These are phyloP conservation scores for Globisporangium radiosum DNA, from an alignment of 352 stramenopile genomes.

Conservation along the genomic window DNA sequence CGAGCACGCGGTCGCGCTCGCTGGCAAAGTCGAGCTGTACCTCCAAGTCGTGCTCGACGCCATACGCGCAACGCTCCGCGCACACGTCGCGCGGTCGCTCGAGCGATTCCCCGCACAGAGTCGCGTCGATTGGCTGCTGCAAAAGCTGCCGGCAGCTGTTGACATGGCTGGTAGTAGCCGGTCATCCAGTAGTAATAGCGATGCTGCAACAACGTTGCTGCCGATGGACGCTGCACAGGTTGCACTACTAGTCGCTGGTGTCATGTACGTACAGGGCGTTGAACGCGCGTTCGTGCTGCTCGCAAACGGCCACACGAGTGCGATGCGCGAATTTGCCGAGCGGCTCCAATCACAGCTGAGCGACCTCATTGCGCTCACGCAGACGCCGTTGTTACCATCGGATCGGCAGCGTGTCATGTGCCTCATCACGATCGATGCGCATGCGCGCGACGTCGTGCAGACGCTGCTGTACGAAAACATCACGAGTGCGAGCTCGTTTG, in stretches of 20 bases:
- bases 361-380: slow-evolving; percentile 90
- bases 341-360: slow-evolving; percentile 87
- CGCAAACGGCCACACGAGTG: slow-evolving; percentile 61
- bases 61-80: slow-evolving; percentile 87
- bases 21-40: slow-evolving; percentile 96
- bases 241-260: slow-evolving; percentile 83
- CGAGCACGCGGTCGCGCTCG: slow-evolving; percentile 78
- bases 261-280: slow-evolving; percentile 88
- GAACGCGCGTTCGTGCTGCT: slow-evolving; percentile 70
- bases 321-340: slow-evolving; percentile 79
- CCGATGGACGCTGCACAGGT: slow-evolving; percentile 90
- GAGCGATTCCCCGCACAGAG: slow-evolving; percentile 85
- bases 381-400: slow-evolving; percentile 69
- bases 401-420: slow-evolving; percentile 92
- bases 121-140: slow-evolving; percentile 91
- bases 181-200: too few relatives aligned
- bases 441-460: slow-evolving; percentile 89
- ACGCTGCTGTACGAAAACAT: slow-evolving; percentile 88
- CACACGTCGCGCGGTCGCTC: slow-evolving; percentile 85
- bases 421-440: slow-evolving; percentile 93
- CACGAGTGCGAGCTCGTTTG: slow-evolving; percentile 60
- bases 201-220: slow-evolving; percentile 14
- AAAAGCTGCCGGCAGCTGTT: slow-evolving; percentile 34
- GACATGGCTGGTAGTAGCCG: too few relatives aligned
- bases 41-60: slow-evolving; percentile 89